A percentile compares a stretch with the other conserved stretches of the same genome.
These are phyloP conservation scores for Barnettozyma botsteinii DNA, from an alignment of 805 yeast genomes.

Conservation along the genomic window DNA sequence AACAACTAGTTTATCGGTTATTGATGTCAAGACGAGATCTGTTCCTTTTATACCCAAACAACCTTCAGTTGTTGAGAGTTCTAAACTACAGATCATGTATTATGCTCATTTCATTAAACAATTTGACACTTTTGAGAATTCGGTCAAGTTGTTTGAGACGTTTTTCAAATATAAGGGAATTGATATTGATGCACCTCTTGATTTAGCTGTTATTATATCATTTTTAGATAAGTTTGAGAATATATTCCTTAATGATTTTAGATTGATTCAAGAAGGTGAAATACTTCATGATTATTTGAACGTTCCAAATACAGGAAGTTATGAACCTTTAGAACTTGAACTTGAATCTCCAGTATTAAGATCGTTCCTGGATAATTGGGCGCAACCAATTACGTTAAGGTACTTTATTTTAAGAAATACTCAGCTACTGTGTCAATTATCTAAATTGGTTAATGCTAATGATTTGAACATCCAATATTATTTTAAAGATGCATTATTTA, in stretches of 20 bases:
- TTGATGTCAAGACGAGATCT: constrained; percentile 61
- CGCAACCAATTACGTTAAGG: constrained; percentile 47
- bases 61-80: constrained; percentile 39
- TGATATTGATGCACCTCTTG: constrained; percentile 44
- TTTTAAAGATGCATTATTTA: constrained; percentile 37
- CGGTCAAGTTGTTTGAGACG: constrained; percentile 32
- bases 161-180: constrained; percentile 44
- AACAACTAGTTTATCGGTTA: constrained; percentile 28
- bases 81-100: constrained; percentile 56
- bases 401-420: constrained; percentile 51
- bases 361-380: constrained; percentile 36
- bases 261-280: constrained; percentile 38
- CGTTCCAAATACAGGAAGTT: background rate
- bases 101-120: constrained; percentile 46
- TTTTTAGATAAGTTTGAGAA: constrained; percentile 36
- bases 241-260: constrained; percentile 30
- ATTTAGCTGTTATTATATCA: constrained; percentile 32
- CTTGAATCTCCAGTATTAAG: constrained; percentile 25
- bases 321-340: background rate
- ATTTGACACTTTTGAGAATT: constrained; percentile 23
- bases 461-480: constrained; percentile 48
- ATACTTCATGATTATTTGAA: constrained; percentile 2
- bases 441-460: constrained; percentile 30
- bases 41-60: constrained; percentile 41
- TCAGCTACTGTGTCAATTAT: constrained; percentile 36